phyloP scores from a whole-genome alignment of 192 early-diverging fungal species.

The Coemansia sp. region DNA sequence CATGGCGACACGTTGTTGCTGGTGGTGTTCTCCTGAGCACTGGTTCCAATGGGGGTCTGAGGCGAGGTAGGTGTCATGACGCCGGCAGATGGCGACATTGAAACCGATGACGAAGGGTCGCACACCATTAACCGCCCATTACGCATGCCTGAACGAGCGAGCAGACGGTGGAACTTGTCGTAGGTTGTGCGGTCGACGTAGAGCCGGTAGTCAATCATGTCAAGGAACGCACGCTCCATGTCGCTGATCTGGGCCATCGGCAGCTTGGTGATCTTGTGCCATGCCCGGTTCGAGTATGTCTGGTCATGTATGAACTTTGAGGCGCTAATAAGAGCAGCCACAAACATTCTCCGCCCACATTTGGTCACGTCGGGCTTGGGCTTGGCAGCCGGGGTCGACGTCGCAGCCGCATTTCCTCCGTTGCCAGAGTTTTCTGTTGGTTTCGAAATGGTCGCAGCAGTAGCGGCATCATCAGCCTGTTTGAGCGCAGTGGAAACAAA shows the following conservation, averaged over 20 bases:
- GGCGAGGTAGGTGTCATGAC: constrained; percentile 6
- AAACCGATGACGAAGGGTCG: constrained; percentile 9
- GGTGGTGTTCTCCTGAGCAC: neutral
- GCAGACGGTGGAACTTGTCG: constrained; percentile 46
- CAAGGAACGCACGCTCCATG: constrained; percentile 76
- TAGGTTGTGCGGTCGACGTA: constrained; percentile 45
- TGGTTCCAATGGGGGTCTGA: neutral
- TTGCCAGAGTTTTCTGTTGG: neutral
- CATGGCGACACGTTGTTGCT: constrained; percentile 5
- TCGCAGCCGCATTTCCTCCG: neutral
- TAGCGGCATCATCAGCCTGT: constrained; percentile 2
- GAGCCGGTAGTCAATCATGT: constrained; percentile 72
- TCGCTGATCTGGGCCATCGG: constrained; percentile 72
- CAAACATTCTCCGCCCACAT: constrained; percentile 79
- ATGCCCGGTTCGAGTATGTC: constrained; percentile 78
- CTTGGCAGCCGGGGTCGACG: neutral
- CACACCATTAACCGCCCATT: constrained; percentile 46
- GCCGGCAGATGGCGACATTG: neutral
- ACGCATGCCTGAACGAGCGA: constrained; percentile 47
- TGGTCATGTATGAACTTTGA: constrained; percentile 86
- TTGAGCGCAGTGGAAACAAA: constrained; percentile 10
- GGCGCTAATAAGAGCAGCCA: constrained; percentile 77
- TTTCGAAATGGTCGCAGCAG: neutral
- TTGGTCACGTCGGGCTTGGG: constrained; percentile 54
- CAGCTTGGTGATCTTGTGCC: constrained; percentile 83